Conservation (phyloP, 1,139 yeast species). For the Yamadazyma buinensis region DNA sequence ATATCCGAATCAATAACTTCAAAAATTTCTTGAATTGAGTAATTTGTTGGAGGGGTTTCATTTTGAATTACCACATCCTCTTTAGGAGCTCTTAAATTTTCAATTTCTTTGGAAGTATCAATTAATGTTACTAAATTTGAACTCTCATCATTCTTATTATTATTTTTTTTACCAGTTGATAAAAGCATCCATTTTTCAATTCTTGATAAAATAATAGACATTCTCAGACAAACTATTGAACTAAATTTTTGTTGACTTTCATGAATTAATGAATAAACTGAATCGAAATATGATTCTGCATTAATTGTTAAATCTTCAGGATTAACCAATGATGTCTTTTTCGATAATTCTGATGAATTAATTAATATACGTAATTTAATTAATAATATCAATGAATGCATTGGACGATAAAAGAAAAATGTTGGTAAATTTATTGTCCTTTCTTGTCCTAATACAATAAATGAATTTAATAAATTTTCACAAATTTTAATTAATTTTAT, state of each 20-base stretch:
- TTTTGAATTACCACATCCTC: conserved; percentile 8
- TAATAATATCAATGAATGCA: conserved; percentile 50
- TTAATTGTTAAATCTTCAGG: conserved; percentile 23
- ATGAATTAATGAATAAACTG: conserved; percentile 22
- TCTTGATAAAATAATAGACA: conserved; percentile 40
- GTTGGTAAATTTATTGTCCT: conserved; percentile 46
- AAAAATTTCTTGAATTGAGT: conserved; percentile 27
- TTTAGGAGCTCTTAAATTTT: conserved; percentile 36
- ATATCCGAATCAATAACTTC: conserved; percentile 31
- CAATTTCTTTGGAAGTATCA: conserved; percentile 46
- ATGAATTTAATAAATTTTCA: conserved; percentile 43
- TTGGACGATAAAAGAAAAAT: conserved; percentile 51
- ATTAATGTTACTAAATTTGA: conserved; percentile 36
- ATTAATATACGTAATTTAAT: conserved; percentile 43
- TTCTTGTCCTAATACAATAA: conserved; percentile 33
- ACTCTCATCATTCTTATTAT: conserved; percentile 7
- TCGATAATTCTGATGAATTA: conserved; percentile 28
- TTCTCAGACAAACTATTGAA: conserved; percentile 38
- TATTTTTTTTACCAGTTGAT: conserved; percentile 19
- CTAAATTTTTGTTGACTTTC: conserved; percentile 21
- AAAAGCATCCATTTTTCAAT: conserved; percentile 48
- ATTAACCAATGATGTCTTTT: conserved; percentile 8
- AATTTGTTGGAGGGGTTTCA: neutral
- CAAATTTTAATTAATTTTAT: conserved; percentile 39
- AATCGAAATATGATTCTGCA: conserved; percentile 32